Evolutionary conservation across 331 rosid genomes (phyloP).

Genomic region (Pyracantha coccinea): DNA sequence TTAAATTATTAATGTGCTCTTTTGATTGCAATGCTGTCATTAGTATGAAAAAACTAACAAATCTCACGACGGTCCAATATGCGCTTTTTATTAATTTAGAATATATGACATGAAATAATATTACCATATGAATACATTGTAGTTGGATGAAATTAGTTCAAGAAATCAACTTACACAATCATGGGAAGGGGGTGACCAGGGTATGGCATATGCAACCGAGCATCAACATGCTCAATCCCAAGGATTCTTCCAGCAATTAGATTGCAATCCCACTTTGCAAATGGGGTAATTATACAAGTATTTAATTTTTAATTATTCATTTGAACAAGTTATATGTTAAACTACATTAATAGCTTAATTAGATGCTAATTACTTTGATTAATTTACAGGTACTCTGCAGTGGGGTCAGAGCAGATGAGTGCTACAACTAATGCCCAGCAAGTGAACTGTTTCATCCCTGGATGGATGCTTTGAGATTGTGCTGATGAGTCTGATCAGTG

Average conservation of each 20-base stretch:
- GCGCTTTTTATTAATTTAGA: no score
- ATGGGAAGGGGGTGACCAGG: constrained; percentile 57
- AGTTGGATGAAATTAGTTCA: constrained; percentile 77
- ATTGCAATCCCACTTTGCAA: constrained; percentile 87
- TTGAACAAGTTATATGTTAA: not conserved
- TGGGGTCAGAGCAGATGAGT: constrained; percentile 56
- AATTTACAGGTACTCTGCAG: constrained; percentile 40
- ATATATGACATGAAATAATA: no score
- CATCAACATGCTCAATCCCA: constrained; percentile 69
- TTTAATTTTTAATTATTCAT: not conserved
- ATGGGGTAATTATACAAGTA: constrained; percentile 47
- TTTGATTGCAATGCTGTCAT: no score
- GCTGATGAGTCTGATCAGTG: not conserved
- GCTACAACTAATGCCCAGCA: constrained; percentile 59
- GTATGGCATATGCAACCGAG: constrained; percentile 48
- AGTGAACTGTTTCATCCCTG: constrained; percentile 76
- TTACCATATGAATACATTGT: not conserved
- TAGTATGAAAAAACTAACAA: no score
- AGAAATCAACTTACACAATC: constrained; percentile 52
- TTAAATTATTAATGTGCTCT: no score
- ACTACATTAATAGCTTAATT: not conserved
- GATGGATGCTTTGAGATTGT: constrained; percentile 76
- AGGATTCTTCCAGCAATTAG: constrained; percentile 82
- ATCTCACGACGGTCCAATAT: no score
- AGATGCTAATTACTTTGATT: not conserved